These are phyloP conservation scores for Fusarium buxicola DNA, from an alignment of 2,329 filamentous ascomycete species.

Conservation along the genomic window DNA sequence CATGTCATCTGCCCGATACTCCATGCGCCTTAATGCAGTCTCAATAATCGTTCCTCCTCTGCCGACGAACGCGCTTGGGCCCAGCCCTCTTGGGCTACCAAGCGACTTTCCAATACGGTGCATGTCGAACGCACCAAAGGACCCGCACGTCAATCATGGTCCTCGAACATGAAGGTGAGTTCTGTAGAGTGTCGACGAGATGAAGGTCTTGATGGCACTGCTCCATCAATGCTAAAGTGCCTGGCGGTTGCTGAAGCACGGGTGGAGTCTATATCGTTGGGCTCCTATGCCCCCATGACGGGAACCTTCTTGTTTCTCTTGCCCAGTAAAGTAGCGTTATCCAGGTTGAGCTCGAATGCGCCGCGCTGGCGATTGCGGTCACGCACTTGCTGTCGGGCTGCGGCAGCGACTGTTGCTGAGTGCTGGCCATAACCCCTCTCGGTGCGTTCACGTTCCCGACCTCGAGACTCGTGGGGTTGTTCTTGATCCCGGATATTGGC, in stretches of 20 bases:
- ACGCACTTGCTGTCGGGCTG: conserved; percentile 82
- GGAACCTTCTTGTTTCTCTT: conserved; percentile 70
- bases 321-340: conserved; percentile 89
- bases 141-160: conserved; percentile 19
- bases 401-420: conserved; percentile 83
- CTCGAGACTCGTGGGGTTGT: conserved; percentile 44
- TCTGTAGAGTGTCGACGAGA: conserved; percentile 29
- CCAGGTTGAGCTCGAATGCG: conserved; percentile 90
- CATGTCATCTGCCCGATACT: conserved; percentile 41
- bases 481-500: conserved; percentile 74
- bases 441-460: conserved; percentile 50
- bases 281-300: conserved; percentile 54
- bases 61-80: conserved; percentile 6
- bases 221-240: conserved; percentile 27
- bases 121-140: conserved; percentile 15
- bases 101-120: conserved; percentile 23
- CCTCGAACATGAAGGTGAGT: conserved; percentile 31
- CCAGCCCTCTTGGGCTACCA: not conserved
- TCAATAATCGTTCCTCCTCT: conserved; percentile 21
- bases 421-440: conserved; percentile 89
- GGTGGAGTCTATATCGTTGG: conserved; percentile 19
- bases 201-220: conserved; percentile 21
- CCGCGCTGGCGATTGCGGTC: conserved; percentile 77
- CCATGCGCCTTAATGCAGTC: conserved; percentile 44
- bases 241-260: conserved; percentile 12